Evolutionary conservation across 495 filamentous ascomycete genomes (phyloP).

Genomic region (Pseudomonodictys pantanalensis): DNA sequence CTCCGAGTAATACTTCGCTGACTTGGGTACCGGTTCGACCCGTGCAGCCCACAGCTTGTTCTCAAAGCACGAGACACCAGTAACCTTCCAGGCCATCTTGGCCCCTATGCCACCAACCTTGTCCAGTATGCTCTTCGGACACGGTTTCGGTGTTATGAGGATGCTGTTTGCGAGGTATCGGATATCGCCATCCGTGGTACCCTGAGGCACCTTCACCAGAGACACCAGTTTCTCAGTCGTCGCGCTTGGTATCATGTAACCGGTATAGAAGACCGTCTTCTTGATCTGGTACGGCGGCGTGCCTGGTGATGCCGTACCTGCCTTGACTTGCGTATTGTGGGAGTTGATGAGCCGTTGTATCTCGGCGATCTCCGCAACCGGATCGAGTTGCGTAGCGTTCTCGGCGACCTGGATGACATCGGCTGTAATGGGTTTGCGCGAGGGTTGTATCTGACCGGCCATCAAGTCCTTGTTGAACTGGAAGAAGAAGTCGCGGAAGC

Average conservation of each 20-base stretch:
- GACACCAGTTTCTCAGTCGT: conserved; percentile 68
- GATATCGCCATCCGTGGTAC: conserved; percentile 59
- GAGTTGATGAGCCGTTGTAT: conserved; percentile 85
- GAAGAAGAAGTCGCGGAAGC: conserved; percentile 77
- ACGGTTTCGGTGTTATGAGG: conserved; percentile 75
- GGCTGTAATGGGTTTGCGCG: conserved; percentile 60
- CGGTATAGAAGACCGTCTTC: conserved; percentile 89
- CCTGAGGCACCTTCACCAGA: conserved; percentile 61
- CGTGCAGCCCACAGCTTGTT: conserved; percentile 83
- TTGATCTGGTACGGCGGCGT: conserved; percentile 62
- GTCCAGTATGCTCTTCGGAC: conserved; percentile 62
- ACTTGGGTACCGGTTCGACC: conserved; percentile 66
- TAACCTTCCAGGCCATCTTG: conserved; percentile 79
- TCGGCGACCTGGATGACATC: conserved; percentile 90
- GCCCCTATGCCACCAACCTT: conserved; percentile 82
- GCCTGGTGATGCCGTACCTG: conserved; percentile 42
- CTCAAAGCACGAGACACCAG: conserved; percentile 68
- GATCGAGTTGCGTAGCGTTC: conserved; percentile 69
- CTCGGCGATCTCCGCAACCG: conserved; percentile 76
- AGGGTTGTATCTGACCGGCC: conserved; percentile 34
- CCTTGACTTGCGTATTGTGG: conserved; percentile 62
- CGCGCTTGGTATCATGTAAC: conserved; percentile 72
- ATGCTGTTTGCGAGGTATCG: conserved; percentile 87
- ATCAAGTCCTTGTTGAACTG: conserved; percentile 61
- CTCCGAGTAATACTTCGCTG: conserved; percentile 66